Evolutionary conservation across 371 early-diverging fungal genomes (phyloP), one percentile per base, ranked within the genome.

Genomic region (Fennellomyces sp.): DNA sequence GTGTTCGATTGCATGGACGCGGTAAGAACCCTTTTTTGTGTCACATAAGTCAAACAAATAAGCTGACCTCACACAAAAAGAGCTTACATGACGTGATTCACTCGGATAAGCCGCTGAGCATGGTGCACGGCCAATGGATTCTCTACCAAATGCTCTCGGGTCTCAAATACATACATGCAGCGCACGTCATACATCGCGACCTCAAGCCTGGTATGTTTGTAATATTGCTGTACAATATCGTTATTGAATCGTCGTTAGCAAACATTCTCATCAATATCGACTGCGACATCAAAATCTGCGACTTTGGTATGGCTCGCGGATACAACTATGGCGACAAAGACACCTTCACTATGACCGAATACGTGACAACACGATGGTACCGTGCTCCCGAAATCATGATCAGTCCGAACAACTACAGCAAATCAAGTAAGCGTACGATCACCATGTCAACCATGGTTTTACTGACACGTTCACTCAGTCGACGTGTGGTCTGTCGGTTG

Each of bases 371-470:
- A 12, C 78, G 95, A 58, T 95, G 95, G 94, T 95, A 95, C 72
- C 86, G 96, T 51, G 87, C 96, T 5, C 96, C 96, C n/a, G 96
- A 95, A 69, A 83, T 95, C 48, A 91, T 95, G 84, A 74, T 95
- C 36, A 90, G 90, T 25, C 83, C 84, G 57, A 81, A 85, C 39
- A 79, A 78, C 29, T 95, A 95, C 70, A 86, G 87, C 26, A 89
- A 90, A 76, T 88, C 89, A 8, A 90, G 87, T 85, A 69, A 57
- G 77, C 72, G 28, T 5, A 19, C 35, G 35, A 33, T 33, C 35
- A 13, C 13, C 19, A 26, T 31, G 21, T 53, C 13, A 42, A 33
- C 19, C 42, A 27, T 25, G 29, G 10, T 42, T 23, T 15, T 54
- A 64, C 21, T 30, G 38, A 48, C 31, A 27, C 26, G 5, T 49